phyloP scores from a whole-genome alignment of 164 flowering plant species.

The Annona cherimola region DNA sequence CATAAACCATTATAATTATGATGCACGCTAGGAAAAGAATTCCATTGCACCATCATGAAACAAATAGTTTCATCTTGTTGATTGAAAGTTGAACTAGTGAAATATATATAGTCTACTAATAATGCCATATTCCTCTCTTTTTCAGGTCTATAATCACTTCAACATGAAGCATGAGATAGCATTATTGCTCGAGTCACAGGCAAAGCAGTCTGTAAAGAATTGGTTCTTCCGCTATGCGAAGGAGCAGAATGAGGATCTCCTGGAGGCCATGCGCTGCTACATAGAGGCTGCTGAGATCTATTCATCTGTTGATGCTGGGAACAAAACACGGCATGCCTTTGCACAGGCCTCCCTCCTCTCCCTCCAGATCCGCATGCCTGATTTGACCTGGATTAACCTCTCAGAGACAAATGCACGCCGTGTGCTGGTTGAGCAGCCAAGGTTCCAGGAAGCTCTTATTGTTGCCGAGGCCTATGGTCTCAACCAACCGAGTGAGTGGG shows the following conservation, averaged over 20 bases:
- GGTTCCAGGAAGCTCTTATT: slow-evolving; percentile 90
- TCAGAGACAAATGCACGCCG: slow-evolving; percentile 92
- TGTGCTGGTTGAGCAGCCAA: slow-evolving; percentile 91
- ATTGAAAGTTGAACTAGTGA: background rate
- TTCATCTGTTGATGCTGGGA: slow-evolving; percentile 91
- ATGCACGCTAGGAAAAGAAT: too few species aligned
- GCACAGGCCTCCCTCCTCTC: slow-evolving; percentile 93
- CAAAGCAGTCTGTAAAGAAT: slow-evolving; percentile 47
- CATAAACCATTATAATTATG: too few species aligned
- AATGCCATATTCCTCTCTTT: slow-evolving; percentile 3
- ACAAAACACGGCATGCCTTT: slow-evolving; percentile 72
- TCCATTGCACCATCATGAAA: background rate
- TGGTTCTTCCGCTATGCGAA: slow-evolving; percentile 69
- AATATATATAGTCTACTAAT: too few species aligned
- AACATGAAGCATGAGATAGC: slow-evolving; percentile 98
- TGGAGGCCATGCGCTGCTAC: slow-evolving; percentile 82
- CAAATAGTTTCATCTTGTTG: background rate
- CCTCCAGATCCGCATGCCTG: slow-evolving; percentile 97
- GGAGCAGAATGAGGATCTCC: slow-evolving; percentile 88
- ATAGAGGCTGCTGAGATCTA: slow-evolving; percentile 90
- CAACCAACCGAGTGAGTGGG: slow-evolving; percentile 97
- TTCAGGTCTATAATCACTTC: too few species aligned
- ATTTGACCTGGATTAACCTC: slow-evolving; percentile 69
- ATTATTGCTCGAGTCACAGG: slow-evolving; percentile 77
- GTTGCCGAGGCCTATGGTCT: slow-evolving; percentile 94